Evolutionary conservation across 257 asterid genomes (phyloP).

Genomic region (Eucommia ulmoides): DNA sequence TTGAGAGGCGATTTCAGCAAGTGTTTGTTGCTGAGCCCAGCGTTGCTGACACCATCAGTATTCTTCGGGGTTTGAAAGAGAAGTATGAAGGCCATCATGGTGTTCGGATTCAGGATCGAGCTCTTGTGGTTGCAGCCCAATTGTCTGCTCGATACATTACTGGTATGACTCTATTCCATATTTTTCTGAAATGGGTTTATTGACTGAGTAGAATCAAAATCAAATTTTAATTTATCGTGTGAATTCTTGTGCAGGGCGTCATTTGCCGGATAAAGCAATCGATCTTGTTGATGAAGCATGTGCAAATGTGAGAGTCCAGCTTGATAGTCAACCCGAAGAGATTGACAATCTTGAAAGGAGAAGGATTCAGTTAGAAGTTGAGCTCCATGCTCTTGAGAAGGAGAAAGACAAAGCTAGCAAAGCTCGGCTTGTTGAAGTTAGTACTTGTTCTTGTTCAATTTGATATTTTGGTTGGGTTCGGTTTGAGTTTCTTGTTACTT

Average conservation of each 20-base stretch:
- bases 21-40: conserved; percentile 67
- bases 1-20: conserved; percentile 71
- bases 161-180: conserved; percentile 14
- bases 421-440: conserved; percentile 58
- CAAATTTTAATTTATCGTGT: too few relatives aligned
- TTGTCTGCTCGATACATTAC: conserved; percentile 59
- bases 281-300: conserved; percentile 69
- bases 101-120: conserved; percentile 62
- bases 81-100: conserved; percentile 78
- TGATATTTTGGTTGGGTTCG: neutral
- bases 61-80: conserved; percentile 61
- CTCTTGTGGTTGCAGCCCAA: conserved; percentile 57
- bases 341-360: conserved; percentile 65
- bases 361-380: conserved; percentile 65
- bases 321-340: conserved; percentile 68
- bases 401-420: conserved; percentile 82
- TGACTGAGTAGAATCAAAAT: too few relatives aligned
- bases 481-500: neutral
- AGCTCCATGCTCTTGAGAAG: conserved; percentile 69
- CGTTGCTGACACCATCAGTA: conserved; percentile 48
- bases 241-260: conserved; percentile 37
- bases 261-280: conserved; percentile 67
- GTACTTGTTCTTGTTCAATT: neutral
- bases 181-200: neutral
- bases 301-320: conserved; percentile 76